Evolutionary conservation across 2,329 filamentous ascomycete genomes (phyloP).

Genomic region (Trichoderma oligosporum): DNA sequence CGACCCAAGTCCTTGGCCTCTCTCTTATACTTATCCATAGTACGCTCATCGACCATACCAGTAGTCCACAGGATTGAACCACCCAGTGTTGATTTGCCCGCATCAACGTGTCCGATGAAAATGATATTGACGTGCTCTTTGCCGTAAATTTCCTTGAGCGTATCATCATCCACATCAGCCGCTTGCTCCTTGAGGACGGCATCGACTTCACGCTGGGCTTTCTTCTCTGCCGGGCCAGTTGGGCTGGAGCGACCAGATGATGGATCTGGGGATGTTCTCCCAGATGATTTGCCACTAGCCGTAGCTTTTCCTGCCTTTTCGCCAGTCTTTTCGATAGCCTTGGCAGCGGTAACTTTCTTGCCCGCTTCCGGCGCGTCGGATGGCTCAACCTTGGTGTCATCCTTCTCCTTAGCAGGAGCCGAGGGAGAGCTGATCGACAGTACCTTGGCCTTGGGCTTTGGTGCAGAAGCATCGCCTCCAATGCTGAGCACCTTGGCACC

Average conservation of each 20-base stretch:
- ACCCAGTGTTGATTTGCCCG: constrained; percentile 93
- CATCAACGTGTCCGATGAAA: constrained; percentile 97
- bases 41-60: constrained; percentile 99
- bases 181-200: constrained; percentile 79
- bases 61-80: constrained; percentile 90
- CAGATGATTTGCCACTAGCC: constrained; percentile 48
- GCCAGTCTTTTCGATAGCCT: constrained; percentile 89
- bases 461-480: constrained; percentile 54
- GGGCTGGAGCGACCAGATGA: constrained; percentile 84
- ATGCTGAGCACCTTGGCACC: constrained; percentile 67
- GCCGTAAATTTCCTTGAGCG: constrained; percentile 91
- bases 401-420: constrained; percentile 40
- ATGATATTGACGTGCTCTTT: constrained; percentile 94
- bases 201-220: constrained; percentile 64
- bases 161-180: constrained; percentile 66
- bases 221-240: constrained; percentile 52
- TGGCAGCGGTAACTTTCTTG: constrained; percentile 78
- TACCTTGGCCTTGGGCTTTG: constrained; percentile 51
- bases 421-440: constrained; percentile 39
- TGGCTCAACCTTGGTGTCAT: constrained; percentile 49
- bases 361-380: constrained; percentile 61
- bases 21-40: constrained; percentile 95
- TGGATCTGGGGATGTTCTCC: constrained; percentile 74
- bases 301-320: constrained; percentile 49
- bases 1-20: constrained; percentile 94